phyloP scores from a whole-genome alignment of 2,329 filamentous ascomycete genomes.

The Elsinoe ampelina region DNA sequence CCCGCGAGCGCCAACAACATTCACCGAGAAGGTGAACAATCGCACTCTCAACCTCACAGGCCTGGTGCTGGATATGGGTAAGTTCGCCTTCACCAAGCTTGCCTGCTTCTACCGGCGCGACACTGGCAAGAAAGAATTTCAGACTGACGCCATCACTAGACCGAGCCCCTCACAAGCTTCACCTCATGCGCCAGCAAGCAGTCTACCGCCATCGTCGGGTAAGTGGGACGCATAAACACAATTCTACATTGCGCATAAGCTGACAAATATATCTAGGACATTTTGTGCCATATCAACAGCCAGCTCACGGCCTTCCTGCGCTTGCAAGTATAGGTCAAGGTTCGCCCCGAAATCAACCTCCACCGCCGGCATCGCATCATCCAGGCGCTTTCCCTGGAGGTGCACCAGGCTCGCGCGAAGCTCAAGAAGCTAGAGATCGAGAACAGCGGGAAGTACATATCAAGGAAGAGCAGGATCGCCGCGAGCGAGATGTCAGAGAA shows the following conservation, averaged over 20 bases:
- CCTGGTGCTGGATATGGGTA: slow-evolving; percentile 24
- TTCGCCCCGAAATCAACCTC: slow-evolving; percentile 32
- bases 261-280: slow-evolving; percentile 16
- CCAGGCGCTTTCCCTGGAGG: slow-evolving; percentile 34
- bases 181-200: slow-evolving; percentile 23
- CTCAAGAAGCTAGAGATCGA: slow-evolving; percentile 39
- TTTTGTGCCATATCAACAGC: slow-evolving; percentile 35
- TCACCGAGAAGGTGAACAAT: slow-evolving; percentile 20
- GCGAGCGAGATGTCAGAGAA: slow-evolving; percentile 53
- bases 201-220: slow-evolving; percentile 23
- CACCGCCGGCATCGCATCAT: slow-evolving; percentile 32
- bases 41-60: slow-evolving; percentile 21
- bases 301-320: slow-evolving; percentile 36
- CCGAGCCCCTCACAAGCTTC: slow-evolving; percentile 23
- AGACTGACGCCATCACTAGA: slow-evolving; percentile 6
- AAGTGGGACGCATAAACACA: neutral
- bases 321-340: slow-evolving; percentile 36
- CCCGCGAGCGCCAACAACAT: slow-evolving; percentile 7
- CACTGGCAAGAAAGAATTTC: neutral
- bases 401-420: slow-evolving; percentile 33
- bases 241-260: neutral
- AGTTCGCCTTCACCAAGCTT: slow-evolving; percentile 16
- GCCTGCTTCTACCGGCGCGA: neutral
- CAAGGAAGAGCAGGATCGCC: slow-evolving; percentile 53
- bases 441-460: slow-evolving; percentile 47